phyloP scores from a whole-genome alignment of 805 yeast genomes.

The Kuraishia molischiana region DNA sequence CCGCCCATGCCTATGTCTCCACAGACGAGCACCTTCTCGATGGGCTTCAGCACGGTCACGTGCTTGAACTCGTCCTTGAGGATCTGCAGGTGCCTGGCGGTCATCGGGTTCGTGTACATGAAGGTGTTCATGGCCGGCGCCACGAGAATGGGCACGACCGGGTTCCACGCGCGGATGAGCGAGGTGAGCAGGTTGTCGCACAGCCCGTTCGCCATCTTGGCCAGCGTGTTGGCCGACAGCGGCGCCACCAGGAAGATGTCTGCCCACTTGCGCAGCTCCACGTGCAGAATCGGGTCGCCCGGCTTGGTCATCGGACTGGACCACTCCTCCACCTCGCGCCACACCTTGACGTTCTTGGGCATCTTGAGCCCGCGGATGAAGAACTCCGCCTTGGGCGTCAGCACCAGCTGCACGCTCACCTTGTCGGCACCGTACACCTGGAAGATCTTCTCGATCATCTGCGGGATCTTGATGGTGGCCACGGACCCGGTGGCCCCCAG shows the following conservation, averaged over 20 bases:
- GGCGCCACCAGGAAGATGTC: constrained; percentile 93
- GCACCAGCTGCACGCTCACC: constrained; percentile 76
- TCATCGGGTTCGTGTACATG: constrained; percentile 82
- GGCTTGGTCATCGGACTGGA: constrained; percentile 44
- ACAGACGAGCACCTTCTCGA: constrained; percentile 88
- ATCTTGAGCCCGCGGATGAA: constrained; percentile 50
- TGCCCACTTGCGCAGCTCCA: constrained; percentile 95
- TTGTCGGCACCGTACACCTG: constrained; percentile 67
- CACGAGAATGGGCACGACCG: constrained; percentile 74
- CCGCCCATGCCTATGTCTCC: constrained; percentile 99
- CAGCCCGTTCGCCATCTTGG: constrained; percentile 82
- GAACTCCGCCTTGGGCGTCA: constrained; percentile 78
- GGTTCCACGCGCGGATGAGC: constrained; percentile 93
- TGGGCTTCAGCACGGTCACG: constrained; percentile 89
- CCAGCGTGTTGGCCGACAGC: constrained; percentile 82
- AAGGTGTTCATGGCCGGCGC: constrained; percentile 97
- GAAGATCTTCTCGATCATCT: constrained; percentile 78
- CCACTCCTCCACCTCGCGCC: constrained; percentile 97
- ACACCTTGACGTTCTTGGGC: constrained; percentile 64
- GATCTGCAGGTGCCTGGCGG: constrained; percentile 70
- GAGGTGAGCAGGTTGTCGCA: constrained; percentile 89
- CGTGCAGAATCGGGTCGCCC: constrained; percentile 92
- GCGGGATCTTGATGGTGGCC: constrained; percentile 89
- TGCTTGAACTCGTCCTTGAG: constrained; percentile 89
- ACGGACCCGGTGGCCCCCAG: constrained; percentile 95